phyloP scores from a whole-genome alignment of 2,329 filamentous ascomycete species.

The Colletotrichum kahawae region DNA sequence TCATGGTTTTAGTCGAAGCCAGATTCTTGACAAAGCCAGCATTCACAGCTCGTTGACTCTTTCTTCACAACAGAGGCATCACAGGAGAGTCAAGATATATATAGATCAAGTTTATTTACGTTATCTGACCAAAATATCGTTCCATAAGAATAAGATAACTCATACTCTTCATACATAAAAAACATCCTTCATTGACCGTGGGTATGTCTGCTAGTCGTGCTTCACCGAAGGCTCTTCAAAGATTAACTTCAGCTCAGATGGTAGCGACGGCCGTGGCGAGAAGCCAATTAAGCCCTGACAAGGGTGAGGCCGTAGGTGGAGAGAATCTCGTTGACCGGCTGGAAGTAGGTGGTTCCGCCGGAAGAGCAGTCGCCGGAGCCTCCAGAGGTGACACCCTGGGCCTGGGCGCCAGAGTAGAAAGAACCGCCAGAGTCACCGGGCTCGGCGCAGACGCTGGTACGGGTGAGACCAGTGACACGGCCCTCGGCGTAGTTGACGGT shows the following conservation, averaged over 20 bases:
- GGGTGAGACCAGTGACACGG: conserved; percentile 43
- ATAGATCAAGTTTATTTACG: not conserved
- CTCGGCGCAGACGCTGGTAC: conserved; percentile 45
- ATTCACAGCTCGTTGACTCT: not conserved
- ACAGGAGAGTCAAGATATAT: not conserved
- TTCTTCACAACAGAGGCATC: not conserved
- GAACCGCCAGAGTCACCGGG: conserved; percentile 46
- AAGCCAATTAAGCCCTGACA: conserved; percentile 24
- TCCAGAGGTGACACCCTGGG: conserved; percentile 47
- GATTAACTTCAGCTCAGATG: not conserved
- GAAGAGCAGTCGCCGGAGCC: conserved; percentile 41
- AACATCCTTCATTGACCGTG: not conserved
- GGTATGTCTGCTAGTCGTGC: not conserved
- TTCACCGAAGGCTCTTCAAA: not conserved
- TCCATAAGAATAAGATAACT: not conserved
- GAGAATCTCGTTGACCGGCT: conserved; percentile 45
- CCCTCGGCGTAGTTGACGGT: conserved; percentile 43
- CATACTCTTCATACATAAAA: not conserved
- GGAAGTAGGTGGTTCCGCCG: conserved; percentile 44
- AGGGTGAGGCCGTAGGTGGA: conserved; percentile 40
- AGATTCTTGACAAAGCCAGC: not conserved
- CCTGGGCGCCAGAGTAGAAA: conserved; percentile 43
- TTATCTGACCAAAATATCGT: not conserved
- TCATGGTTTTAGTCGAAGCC: not conserved
- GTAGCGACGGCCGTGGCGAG: not conserved